Percentiles rank a stretch among this genome's conserved stretches.
phyloP scores from a whole-genome alignment of 352 stramenopile genomes.

The Globisporangium heterothallicum region DNA sequence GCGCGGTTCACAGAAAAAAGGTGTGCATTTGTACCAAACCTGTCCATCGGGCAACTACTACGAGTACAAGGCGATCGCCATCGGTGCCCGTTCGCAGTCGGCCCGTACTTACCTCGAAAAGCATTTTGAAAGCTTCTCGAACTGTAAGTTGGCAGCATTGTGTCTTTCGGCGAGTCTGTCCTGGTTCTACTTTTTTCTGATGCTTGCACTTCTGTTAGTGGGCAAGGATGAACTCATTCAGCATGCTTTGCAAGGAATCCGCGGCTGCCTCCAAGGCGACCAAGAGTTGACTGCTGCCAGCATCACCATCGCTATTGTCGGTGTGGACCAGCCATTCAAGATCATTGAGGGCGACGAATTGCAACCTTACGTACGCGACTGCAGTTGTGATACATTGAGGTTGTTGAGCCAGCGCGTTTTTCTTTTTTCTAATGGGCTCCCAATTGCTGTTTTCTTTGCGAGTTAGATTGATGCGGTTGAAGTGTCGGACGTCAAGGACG shows the following conservation, averaged over 20 bases:
- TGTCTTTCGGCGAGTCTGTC: not conserved
- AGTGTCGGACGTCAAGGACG: conserved; percentile 79
- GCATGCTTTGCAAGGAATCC: conserved; percentile 95
- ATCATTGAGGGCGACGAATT: conserved; percentile 93
- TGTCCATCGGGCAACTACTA: conserved; percentile 98
- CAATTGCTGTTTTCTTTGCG: too few species aligned
- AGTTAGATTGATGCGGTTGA: conserved; percentile 85
- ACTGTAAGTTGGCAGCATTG: conserved; percentile 41
- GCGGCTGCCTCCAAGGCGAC: conserved; percentile 94
- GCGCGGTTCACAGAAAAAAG: conserved; percentile 83
- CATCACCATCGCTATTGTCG: conserved; percentile 92
- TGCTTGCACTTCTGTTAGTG: conserved; percentile 29
- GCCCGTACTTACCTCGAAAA: conserved; percentile 99
- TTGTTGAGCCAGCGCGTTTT: too few species aligned
- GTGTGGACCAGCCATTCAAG: conserved; percentile 90
- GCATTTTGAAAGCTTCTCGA: conserved; percentile 93
- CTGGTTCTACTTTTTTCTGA: not conserved
- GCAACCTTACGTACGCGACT: conserved; percentile 89
- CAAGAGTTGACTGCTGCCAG: conserved; percentile 93
- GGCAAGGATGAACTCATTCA: conserved; percentile 96
- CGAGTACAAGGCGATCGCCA: conserved; percentile 98
- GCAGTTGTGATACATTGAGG: not conserved
- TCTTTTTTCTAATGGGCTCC: not conserved
- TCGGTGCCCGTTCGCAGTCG: conserved; percentile 95
- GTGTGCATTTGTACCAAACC: conserved; percentile 98